Conservation (phyloP, 2,329 filamentous ascomycete species). For the Thielaviopsis populi region DNA sequence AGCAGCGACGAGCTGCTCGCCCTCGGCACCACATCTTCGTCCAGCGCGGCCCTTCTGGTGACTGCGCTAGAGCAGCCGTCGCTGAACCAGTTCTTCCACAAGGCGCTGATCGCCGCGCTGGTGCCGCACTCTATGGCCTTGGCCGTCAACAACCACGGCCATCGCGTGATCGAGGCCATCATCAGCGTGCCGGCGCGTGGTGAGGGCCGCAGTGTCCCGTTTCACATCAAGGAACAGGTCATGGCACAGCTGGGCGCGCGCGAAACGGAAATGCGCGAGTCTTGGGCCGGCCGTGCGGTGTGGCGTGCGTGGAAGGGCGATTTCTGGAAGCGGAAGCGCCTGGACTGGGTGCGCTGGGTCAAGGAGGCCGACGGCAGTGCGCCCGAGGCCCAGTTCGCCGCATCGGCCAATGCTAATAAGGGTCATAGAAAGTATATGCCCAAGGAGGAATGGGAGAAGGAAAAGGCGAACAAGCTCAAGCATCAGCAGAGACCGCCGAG, state of each 20-base stretch:
- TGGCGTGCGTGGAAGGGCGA: slow-evolving; percentile 46
- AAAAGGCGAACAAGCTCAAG: slow-evolving; percentile 11
- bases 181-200: slow-evolving; percentile 35
- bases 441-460: slow-evolving; percentile 14
- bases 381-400: slow-evolving; percentile 11
- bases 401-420: slow-evolving; percentile 8
- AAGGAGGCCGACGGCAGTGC: slow-evolving; percentile 27
- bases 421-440: slow-evolving; percentile 12
- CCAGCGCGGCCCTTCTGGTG: slow-evolving; percentile 36
- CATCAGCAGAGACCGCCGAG: slow-evolving; percentile 11
- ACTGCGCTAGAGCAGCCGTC: slow-evolving; percentile 35
- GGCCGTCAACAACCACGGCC: slow-evolving; percentile 35
- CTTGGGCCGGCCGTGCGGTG: slow-evolving; percentile 39
- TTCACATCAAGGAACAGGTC: slow-evolving; percentile 42
- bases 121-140: slow-evolving; percentile 32
- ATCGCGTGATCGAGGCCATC: slow-evolving; percentile 36
- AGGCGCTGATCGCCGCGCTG: slow-evolving; percentile 35
- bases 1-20: slow-evolving; percentile 40
- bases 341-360: slow-evolving; percentile 43
- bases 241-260: slow-evolving; percentile 34
- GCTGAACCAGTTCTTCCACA: slow-evolving; percentile 39
- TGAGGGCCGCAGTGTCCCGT: slow-evolving; percentile 33
- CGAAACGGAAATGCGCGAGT: slow-evolving; percentile 36
- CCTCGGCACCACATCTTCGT: slow-evolving; percentile 44
- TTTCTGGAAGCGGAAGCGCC: slow-evolving; percentile 36